Evolutionary conservation across 2,329 filamentous ascomycete species (phyloP), one percentile per base, ranked within the genome.

Genomic region (Fusarium sterilihyphosum): DNA sequence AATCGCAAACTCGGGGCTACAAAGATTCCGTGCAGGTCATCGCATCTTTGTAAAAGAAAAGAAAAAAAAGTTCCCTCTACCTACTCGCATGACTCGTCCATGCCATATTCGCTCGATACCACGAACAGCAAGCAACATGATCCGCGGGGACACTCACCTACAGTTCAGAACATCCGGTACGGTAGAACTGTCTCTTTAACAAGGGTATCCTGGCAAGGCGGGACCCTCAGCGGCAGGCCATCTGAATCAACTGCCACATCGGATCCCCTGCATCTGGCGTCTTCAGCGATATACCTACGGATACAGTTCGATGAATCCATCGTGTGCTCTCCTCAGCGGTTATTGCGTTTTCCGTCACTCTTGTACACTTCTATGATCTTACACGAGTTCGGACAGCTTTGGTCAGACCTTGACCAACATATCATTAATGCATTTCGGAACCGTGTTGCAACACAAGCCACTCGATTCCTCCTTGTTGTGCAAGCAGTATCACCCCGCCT

Each of bases 241-340:
- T 69, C 73, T 77, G 73, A 70, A 65, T 70, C 65, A 74, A 75
- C 69, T 76, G 65, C 76, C 76, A 74, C 58, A 73, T 78, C 70
- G 40, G 74, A 75, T 76, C 54, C 67, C 71, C 69, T 78, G 67
- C 73, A 70, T 73, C 53, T 68, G 63, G 54, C 52, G 47, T 60
- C 53, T 61, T 57, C 58, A 67, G 37, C 47, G 47, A 50, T 11
- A 65, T 26, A 26, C 50, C 52, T 59, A 17, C 33, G 33, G 33
- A 35, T 35, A 35, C 31, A 65, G 57, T 57, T 60, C 41, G 52
- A 63, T 54, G 47, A 46, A 46, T 17, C 46, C 40, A 49, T 43
- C 52, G 54, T 49, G 24, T 22, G 24, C n/a, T 22, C 31, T 26
- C 37, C 47, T 56, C 29, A 35, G 58, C 54, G 57, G 47, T 50